Conservation (phyloP, 1,284 basidiomycete species). For the Pseudozyma pruni region DNA sequence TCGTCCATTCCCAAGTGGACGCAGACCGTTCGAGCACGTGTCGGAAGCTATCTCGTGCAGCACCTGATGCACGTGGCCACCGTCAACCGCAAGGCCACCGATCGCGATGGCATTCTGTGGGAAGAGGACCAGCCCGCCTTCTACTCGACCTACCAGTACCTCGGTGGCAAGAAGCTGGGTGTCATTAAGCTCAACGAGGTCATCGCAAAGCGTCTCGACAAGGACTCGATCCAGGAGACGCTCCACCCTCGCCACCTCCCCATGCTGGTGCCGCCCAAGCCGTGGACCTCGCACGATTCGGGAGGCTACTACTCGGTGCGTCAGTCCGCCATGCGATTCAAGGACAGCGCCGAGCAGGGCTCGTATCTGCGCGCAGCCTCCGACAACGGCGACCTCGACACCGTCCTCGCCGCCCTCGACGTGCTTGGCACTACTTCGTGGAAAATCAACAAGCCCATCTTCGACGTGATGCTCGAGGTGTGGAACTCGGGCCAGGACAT, state of each 20-base stretch:
- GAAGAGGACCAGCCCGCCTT: constrained; percentile 88
- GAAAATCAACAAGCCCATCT: constrained; percentile 83
- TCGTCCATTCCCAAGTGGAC: constrained; percentile 84
- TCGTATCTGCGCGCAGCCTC: constrained; percentile 83
- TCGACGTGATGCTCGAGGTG: constrained; percentile 77
- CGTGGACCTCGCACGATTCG: constrained; percentile 82
- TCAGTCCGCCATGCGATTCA: constrained; percentile 81
- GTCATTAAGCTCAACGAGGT: constrained; percentile 87
- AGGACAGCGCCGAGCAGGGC: constrained; percentile 87
- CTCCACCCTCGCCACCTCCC: constrained; percentile 93
- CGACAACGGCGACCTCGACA: constrained; percentile 79
- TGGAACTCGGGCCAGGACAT: constrained; percentile 78
- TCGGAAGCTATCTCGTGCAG: constrained; percentile 86
- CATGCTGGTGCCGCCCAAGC: constrained; percentile 91
- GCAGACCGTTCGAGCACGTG: constrained; percentile 74
- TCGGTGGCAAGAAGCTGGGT: constrained; percentile 89
- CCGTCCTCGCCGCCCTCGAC: constrained; percentile 88
- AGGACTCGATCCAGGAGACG: constrained; percentile 79
- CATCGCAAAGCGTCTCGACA: constrained; percentile 81
- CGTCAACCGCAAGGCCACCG: constrained; percentile 73
- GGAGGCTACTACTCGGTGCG: constrained; percentile 79
- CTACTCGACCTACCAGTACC: constrained; percentile 90
- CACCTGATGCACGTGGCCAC: constrained; percentile 84
- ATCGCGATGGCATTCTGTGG: constrained; percentile 62
- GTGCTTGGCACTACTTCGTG: constrained; percentile 91